Base-by-base conservation (phyloP, 75 land plant species). In the Ceratopteris richardii region DNA sequence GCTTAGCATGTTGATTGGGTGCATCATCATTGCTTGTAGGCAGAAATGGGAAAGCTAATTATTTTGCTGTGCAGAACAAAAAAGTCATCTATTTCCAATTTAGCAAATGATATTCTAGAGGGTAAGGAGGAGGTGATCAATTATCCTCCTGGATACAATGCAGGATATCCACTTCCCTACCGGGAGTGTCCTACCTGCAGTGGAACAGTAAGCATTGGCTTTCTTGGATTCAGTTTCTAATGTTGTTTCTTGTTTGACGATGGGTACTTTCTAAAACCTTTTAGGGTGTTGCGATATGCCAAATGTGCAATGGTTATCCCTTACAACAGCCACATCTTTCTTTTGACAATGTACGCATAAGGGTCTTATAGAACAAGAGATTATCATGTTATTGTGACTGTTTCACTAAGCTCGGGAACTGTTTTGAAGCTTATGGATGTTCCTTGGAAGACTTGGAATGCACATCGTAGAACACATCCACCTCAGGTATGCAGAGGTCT, bases 251-350 rank as follows among this genome's bases (percentile, higher is more conserved):
- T 60, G 43, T 42, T 11, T 16, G 16, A 42, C 11, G 16, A 42
- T 12, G 43, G 11, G 43, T 12, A 42, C 11, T 33, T 33, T 33
- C 0, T 64, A 1, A 51, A 0, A 57, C 41, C 18, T 73, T 77
- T 48, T 84, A 90, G 96, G 96, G 96, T 31, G 89, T 80, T 28
- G 82, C 82, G 89, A 51, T 55, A 50, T 90, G 96, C 60, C 76
- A 83, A 51, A 82, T 77, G 51, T 90, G 96, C 79, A 78, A 82
- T 31, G 69, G 69, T 33, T 24, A 77, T 30, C 60, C 72, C 19
- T 61, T 74, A 44, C n/a, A n/a, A n/a, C 70, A 65, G 74, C 61
- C 84, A 19, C 72, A 63, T 42, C 68, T 90, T 52, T 75, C 82
- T 43, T 77, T 80, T 28, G 96, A 90, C 61, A 77, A 82, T 62